These are phyloP conservation scores for Priceomyces medius DNA, from an alignment of 805 yeast species.

Conservation along the genomic window DNA sequence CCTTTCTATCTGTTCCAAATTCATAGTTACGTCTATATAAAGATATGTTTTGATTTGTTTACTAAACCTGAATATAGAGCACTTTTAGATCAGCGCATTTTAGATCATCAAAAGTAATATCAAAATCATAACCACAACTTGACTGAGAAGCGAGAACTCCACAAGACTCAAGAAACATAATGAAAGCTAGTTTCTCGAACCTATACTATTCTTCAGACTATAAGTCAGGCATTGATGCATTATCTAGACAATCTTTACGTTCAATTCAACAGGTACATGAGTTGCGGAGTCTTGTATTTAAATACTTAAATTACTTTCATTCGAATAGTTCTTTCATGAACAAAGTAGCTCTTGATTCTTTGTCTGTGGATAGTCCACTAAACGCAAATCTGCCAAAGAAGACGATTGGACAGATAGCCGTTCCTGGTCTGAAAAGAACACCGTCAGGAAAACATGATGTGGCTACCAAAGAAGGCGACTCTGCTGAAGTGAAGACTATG, in stretches of 20 bases:
- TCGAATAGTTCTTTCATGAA: conserved; percentile 34
- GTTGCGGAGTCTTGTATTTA: conserved; percentile 35
- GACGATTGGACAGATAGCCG: conserved; percentile 3
- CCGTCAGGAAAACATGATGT: conserved; percentile 5
- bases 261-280: conserved; percentile 43
- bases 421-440: not conserved
- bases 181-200: conserved; percentile 27
- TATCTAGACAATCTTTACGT: conserved; percentile 28
- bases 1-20: conserved; percentile 1
- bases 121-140: not conserved
- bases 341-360: conserved; percentile 24
- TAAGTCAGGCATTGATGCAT: conserved; percentile 31
- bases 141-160: too few species aligned
- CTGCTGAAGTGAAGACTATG: not conserved
- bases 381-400: conserved; percentile 9
- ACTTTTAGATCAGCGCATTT: not conserved
- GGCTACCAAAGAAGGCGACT: not conserved
- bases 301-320: conserved; percentile 35
- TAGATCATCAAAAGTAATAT: not conserved
- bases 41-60: conserved; percentile 4
- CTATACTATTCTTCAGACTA: conserved; percentile 44
- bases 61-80: not conserved
- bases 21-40: conserved; percentile 5
- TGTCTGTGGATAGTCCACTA: conserved; percentile 22
- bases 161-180: not conserved